Base-by-base conservation (phyloP, 2,329 filamentous ascomycete genomes). In the Penicillium sumatraense region DNA sequence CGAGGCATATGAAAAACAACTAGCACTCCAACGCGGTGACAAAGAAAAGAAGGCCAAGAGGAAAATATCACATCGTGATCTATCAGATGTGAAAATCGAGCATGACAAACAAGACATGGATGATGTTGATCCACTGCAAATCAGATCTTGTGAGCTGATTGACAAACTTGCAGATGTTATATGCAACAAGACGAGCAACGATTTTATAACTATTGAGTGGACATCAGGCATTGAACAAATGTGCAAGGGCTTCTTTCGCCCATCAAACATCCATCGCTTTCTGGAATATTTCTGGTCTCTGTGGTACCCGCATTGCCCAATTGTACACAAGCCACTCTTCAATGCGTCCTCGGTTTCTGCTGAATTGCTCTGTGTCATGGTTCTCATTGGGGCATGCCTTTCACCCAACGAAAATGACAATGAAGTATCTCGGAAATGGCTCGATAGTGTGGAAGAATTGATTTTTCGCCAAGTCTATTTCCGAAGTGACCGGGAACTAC, bases 261-360 rank as follows among this genome's bases (percentile, higher is more conserved):
- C 68, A 4, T 14, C 9, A 2, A 65, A 63, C 14, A 59, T 68
- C 6, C 53, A 57, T 14, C 61, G 59, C 33, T 66, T 65, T 27
- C 46, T 71, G 5, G 59, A 58, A 11, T 58, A 63, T n/a, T 71
- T 68, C 51, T 70, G 68, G 68, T 60, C 60, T 2, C 41, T 62
- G 3, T 71, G 68, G 68, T 67, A 71, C 29, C 68, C 68, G 3
- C 66, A 66, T 42, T 68, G 67, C 29, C 68, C 67, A 2, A 68
- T 70, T 9, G 57, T 69, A 6, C 68, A 71, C 41, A 64, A 56
- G 20, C 67, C 68, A 2, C 60, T 60, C 0, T 71, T 71, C 21
- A 36, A 66, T 40, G 33, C 57, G 0, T 40, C 56, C 5, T 50
- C 49, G 2, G 60, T 62, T 5, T 56, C 56, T 5, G 8, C 56